These are phyloP conservation scores for Podila epicladia DNA, from an alignment of 192 early-diverging fungal species.

Conservation along the genomic window DNA sequence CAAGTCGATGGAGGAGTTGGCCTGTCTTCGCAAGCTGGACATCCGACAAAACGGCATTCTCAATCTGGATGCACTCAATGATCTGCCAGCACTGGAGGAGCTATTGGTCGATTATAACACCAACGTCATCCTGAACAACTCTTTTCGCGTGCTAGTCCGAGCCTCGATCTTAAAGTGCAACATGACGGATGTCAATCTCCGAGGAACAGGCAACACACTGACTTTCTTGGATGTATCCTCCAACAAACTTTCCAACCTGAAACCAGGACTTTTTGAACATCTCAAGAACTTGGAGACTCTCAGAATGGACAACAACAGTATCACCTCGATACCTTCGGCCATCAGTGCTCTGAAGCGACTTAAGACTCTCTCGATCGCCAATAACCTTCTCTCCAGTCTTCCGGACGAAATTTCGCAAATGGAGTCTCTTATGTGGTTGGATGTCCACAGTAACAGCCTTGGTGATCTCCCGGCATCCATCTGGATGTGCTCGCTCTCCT, in stretches of 20 bases:
- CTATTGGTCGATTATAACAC: slow-evolving; percentile 79
- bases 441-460: slow-evolving; percentile 83
- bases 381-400: slow-evolving; percentile 74
- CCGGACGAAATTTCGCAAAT: slow-evolving; percentile 77
- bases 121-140: slow-evolving; percentile 69
- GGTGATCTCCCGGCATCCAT: slow-evolving; percentile 78
- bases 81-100: slow-evolving; percentile 67
- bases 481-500: slow-evolving; percentile 78
- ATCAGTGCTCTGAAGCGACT: slow-evolving; percentile 68
- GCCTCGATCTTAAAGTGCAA: slow-evolving; percentile 74
- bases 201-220: slow-evolving; percentile 50
- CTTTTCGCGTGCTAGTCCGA: slow-evolving; percentile 63
- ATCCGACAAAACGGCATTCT: slow-evolving; percentile 86
- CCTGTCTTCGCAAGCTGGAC: slow-evolving; percentile 77
- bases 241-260: slow-evolving; percentile 76
- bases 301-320: slow-evolving; percentile 75
- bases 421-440: slow-evolving; percentile 66
- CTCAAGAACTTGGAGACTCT: slow-evolving; percentile 66
- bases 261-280: slow-evolving; percentile 67
- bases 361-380: slow-evolving; percentile 66
- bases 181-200: slow-evolving; percentile 72
- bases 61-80: slow-evolving; percentile 66
- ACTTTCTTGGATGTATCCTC: slow-evolving; percentile 66
- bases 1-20: slow-evolving; percentile 63
- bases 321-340: slow-evolving; percentile 72